phyloP scores from a whole-genome alignment of 2,329 filamentous ascomycete genomes.

The Sarocladium strictum region DNA sequence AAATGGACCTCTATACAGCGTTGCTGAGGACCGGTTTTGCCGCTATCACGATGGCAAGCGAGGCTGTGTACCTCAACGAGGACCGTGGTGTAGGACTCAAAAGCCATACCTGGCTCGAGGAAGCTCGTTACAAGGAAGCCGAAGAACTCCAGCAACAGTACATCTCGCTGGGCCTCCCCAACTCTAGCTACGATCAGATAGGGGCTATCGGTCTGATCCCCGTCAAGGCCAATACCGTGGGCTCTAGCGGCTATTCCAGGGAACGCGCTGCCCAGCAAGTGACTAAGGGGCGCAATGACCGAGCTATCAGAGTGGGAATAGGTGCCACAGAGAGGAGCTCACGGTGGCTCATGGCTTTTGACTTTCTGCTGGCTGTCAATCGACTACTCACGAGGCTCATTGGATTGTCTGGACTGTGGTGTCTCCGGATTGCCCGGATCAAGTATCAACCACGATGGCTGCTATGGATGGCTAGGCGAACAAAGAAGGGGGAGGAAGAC shows the following conservation, averaged over 20 bases:
- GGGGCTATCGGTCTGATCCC: slow-evolving; percentile 51
- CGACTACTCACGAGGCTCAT: slow-evolving; percentile 26
- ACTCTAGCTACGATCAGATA: slow-evolving; percentile 44
- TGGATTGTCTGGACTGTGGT: slow-evolving; percentile 41
- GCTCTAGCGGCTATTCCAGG: slow-evolving; percentile 57
- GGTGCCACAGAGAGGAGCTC: slow-evolving; percentile 74
- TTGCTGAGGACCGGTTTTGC: slow-evolving; percentile 81
- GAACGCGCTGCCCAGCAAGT: slow-evolving; percentile 62
- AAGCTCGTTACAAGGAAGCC: slow-evolving; percentile 74
- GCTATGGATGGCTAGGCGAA: slow-evolving; percentile 42
- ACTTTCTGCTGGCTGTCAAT: slow-evolving; percentile 71
- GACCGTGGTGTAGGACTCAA: slow-evolving; percentile 69
- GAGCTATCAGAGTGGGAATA: slow-evolving; percentile 56
- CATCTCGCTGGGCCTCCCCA: slow-evolving; percentile 39
- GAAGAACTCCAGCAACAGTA: slow-evolving; percentile 52
- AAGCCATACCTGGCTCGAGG: slow-evolving; percentile 84
- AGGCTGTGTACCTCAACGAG: slow-evolving; percentile 93
- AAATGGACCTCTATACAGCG: slow-evolving; percentile 94
- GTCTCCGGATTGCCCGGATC: slow-evolving; percentile 44
- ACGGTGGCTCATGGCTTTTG: slow-evolving; percentile 69
- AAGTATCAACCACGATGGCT: slow-evolving; percentile 44
- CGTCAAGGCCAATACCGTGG: slow-evolving; percentile 37
- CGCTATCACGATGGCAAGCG: slow-evolving; percentile 85
- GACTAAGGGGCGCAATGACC: slow-evolving; percentile 38
- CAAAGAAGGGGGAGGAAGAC: slow-evolving; percentile 21